phyloP scores from a whole-genome alignment of 768 basidiomycete species.

The Mycena kentingensis region DNA sequence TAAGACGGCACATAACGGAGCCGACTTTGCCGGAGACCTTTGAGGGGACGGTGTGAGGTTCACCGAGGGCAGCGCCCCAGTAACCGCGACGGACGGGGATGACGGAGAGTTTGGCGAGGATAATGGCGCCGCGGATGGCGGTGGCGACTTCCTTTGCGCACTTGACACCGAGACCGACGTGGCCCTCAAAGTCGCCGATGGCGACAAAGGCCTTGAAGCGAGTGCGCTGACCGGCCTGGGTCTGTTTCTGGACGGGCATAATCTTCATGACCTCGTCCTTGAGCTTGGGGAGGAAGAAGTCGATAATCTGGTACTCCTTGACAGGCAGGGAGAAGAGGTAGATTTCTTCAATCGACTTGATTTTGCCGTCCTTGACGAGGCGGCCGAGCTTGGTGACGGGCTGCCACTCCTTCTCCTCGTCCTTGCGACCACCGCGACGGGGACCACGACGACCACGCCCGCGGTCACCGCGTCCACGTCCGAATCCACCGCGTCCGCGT shows the following conservation, averaged over 20 bases:
- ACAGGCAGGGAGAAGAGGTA: slow-evolving; percentile 99
- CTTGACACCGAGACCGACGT: slow-evolving; percentile 99
- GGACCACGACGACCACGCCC: slow-evolving; percentile 88
- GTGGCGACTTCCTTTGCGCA: slow-evolving; percentile 99
- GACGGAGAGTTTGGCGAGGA: slow-evolving; percentile 96
- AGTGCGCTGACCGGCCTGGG: slow-evolving; percentile 98
- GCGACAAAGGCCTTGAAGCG: slow-evolving; percentile 99
- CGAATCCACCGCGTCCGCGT: slow-evolving; percentile 73
- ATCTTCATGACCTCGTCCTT: slow-evolving; percentile 99
- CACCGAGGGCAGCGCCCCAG: slow-evolving; percentile 99
- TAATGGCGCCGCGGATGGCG: slow-evolving; percentile 99
- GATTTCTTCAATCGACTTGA: slow-evolving; percentile 99
- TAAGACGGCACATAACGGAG: slow-evolving; percentile 98
- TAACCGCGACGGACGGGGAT: slow-evolving; percentile 98
- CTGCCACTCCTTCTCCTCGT: slow-evolving; percentile 99
- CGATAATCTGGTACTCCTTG: slow-evolving; percentile 99
- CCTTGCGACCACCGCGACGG: slow-evolving; percentile 96
- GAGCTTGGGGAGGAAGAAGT: slow-evolving; percentile 97
- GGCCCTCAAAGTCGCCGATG: slow-evolving; percentile 97
- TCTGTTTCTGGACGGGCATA: slow-evolving; percentile 99
- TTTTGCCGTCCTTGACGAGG: slow-evolving; percentile 98
- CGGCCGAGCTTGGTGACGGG: slow-evolving; percentile 99
- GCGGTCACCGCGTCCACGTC: slow-evolving; percentile 89
- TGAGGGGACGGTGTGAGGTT: slow-evolving; percentile 98
- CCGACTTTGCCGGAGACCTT: slow-evolving; percentile 99